A percentile compares a stretch with the other conserved stretches of the same genome.
Conservation (phyloP, 2,329 filamentous ascomycete genomes). For the Dendrostoma leiphaemia region DNA sequence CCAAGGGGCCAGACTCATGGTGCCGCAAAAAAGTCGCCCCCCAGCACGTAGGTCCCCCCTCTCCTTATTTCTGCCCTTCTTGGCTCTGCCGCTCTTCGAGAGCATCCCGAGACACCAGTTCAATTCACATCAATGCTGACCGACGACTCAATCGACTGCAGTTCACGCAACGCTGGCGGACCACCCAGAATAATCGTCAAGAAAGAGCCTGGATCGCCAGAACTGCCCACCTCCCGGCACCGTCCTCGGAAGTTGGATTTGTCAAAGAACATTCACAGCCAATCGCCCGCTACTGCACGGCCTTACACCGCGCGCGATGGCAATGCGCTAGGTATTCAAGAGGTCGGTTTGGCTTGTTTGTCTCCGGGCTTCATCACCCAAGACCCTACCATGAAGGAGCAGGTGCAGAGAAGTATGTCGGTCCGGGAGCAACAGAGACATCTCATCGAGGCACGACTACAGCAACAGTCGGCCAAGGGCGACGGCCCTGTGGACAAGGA, state of each 20-base stretch:
- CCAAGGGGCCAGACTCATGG: constrained; percentile 41
- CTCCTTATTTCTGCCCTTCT: background rate
- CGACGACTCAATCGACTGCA: constrained; percentile 23
- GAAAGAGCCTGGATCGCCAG: constrained; percentile 72
- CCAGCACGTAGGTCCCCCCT: constrained; percentile 53
- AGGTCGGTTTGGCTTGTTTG: constrained; percentile 89
- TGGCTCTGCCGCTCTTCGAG: constrained; percentile 18
- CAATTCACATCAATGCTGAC: constrained; percentile 9
- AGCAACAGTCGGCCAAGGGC: constrained; percentile 81
- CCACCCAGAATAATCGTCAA: constrained; percentile 87
- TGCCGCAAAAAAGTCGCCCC: constrained; percentile 53
- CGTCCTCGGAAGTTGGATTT: constrained; percentile 77
- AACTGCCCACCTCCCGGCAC: constrained; percentile 65
- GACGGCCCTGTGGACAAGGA: constrained; percentile 63
- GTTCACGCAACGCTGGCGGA: constrained; percentile 52
- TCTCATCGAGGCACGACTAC: constrained; percentile 88
- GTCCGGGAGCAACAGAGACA: constrained; percentile 91
- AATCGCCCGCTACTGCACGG: constrained; percentile 59
- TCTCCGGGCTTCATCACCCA: constrained; percentile 96
- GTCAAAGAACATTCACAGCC: constrained; percentile 58
- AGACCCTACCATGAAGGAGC: constrained; percentile 94
- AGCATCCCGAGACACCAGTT: constrained; percentile 21
- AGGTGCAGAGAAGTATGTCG: constrained; percentile 88
- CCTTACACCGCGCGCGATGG: constrained; percentile 74
- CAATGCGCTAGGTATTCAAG: constrained; percentile 75